Base-by-base conservation (phyloP, 495 filamentous ascomycete species). In the Xylaria sp. region DNA sequence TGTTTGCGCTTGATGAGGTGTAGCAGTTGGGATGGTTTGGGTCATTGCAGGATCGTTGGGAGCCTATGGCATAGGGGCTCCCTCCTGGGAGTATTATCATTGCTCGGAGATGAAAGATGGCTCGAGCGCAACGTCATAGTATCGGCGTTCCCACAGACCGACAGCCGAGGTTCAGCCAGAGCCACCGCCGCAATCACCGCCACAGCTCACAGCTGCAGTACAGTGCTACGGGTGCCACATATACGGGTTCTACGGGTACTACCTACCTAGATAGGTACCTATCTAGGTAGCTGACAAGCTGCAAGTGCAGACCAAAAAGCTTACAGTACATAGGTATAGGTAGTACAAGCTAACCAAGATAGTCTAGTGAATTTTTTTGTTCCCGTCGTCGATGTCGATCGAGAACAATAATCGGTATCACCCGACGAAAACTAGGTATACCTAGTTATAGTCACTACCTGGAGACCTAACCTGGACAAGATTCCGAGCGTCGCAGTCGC, bases 1-100 rank as follows among this genome's bases (percentile, higher is more conserved):
- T 97, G 5, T 68, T 70, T 65, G 44, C 57, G 63, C 17, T 43
- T 15, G 68, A 57, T 63, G 43, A 40, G 43, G 24, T 46, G 55
- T 46, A 21, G 17, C 2, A 21, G 15, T 70, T 61, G 2, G 46
- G 21, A 12, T 43, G 9, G 12, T 41, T 48, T 55, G n/a, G 2
- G 46, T 35, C 68, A 63, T 63, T 35, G 58, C n/a, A 61, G 35
- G 24, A 43, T 53, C 7, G 35, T 24, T 48, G 55, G 57, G 53
- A 69, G 33, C 43, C 43, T 31, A 21, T 3, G 8, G 26, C 57
- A 59, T 59, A 67, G 64, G 64, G 48, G 64, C 35, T 33, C 14
- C 31, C n/a, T n/a, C n/a, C n/a, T n/a, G n/a, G n/a, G n/a, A 8
- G 19, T 0, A 59, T 4, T 59, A 59, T 12, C 37, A 37, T 37